Evolutionary conservation across 768 basidiomycete species (phyloP), one percentile per base, ranked within the genome.

Genomic region (Amylocystis lapponica): DNA sequence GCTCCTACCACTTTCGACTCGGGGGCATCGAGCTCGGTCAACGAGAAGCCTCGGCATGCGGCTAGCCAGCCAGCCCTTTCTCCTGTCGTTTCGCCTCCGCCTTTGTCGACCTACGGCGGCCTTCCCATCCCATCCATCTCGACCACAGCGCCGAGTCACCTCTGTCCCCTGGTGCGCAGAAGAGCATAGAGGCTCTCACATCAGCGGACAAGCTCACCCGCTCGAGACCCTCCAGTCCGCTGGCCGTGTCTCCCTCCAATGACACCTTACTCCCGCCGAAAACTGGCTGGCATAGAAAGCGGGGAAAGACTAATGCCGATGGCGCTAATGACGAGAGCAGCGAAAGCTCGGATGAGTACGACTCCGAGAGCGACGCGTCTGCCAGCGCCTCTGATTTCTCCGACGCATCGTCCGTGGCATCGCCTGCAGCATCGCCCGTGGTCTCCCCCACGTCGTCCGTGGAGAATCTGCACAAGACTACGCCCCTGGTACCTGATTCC

Each of bases 91-190:
- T 36, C 39, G 20, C 21, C 43, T 5, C 25, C 34, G 5, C 46
- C 48, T n/a, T 36, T 50, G 7, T 26, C 43, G 4, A 63, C 67
- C 2, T 73, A 67, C 27, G 68, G 63, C 12, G 69, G 70, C 0
- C 52, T 74, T 21, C 65, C 71, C 1, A 76, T 83, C 37, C 81
- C 80, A 13, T 64, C 57, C 7, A 80, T 82, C 45, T 72, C 74
- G 4, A 79, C 75, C 2, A 71, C 72, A 5, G 69, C 59, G 3
- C 72, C 1, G 69, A 69, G 30, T 64, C 68, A 3, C 67, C 67
- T 7, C 32, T 52, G 14, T 34, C 54, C 2, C 43, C 51, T 7
- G 27, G 42, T 11, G 39, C 36, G 9, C 23, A 29, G 5, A 27
- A 37, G 4, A 14, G 29, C 25, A 12, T n/a, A 17, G 39, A 46